Percentiles rank a stretch among this genome's conserved stretches.
phyloP scores from a whole-genome alignment of 805 yeast species.

The Lachancea mirantina region DNA sequence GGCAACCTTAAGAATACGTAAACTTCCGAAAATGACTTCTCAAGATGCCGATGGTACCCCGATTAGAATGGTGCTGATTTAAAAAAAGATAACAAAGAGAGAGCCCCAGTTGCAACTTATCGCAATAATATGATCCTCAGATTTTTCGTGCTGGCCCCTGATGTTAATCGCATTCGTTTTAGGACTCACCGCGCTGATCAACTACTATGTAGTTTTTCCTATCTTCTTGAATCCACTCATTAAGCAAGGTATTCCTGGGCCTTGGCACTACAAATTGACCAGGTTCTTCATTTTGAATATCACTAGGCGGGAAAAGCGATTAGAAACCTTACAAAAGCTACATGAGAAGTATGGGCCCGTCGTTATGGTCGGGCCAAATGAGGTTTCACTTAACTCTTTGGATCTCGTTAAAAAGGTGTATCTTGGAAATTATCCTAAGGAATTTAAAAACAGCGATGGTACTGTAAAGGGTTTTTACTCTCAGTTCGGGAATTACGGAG shows the following conservation, averaged over 20 bases:
- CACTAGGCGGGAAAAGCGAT: constrained; percentile 44
- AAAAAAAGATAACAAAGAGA: no score
- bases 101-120: no score
- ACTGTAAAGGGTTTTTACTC: constrained; percentile 42
- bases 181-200: constrained; percentile 12
- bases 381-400: constrained; percentile 49
- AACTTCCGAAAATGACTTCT: no score
- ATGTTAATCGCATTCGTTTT: background rate
- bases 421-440: constrained; percentile 46
- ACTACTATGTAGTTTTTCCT: constrained; percentile 39
- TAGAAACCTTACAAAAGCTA: constrained; percentile 39
- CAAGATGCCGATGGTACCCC: no score
- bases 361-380: constrained; percentile 54
- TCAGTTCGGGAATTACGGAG: constrained; percentile 53
- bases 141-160: no score
- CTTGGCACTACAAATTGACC: constrained; percentile 43
- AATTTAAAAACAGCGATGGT: constrained; percentile 5
- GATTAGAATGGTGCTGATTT: no score
- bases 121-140: no score
- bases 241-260: constrained; percentile 47
- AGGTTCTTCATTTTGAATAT: constrained; percentile 35
- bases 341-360: constrained; percentile 56
- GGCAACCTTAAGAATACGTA: no score
- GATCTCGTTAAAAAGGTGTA: constrained; percentile 50
- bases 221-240: constrained; percentile 41